These are phyloP conservation scores for Pseudonectria foliicola DNA, from an alignment of 2,329 filamentous ascomycete genomes.

Conservation along the genomic window DNA sequence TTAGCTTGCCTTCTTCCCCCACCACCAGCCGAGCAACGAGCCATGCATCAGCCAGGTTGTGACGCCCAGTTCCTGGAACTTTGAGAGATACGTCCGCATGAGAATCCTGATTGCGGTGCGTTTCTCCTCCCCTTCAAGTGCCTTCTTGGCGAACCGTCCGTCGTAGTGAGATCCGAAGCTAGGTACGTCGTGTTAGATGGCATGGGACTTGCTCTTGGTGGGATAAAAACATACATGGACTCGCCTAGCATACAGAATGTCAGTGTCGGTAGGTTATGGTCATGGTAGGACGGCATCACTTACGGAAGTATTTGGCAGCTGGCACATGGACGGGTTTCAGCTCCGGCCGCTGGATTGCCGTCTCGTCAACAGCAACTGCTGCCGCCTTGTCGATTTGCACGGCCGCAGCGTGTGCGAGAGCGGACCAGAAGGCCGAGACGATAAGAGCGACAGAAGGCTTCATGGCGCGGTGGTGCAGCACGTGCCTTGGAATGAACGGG, in stretches of 20 bases:
- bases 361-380: slow-evolving; percentile 3
- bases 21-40: slow-evolving; percentile 84
- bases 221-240: slow-evolving; percentile 11
- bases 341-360: slow-evolving; percentile 1
- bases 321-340: slow-evolving; percentile 3
- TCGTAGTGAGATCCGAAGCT: slow-evolving; percentile 29
- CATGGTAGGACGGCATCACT: slow-evolving; percentile 2
- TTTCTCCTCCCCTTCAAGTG: slow-evolving; percentile 48
- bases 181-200: slow-evolving; percentile 8
- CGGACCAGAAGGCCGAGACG: slow-evolving; percentile 1
- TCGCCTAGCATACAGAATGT: slow-evolving; percentile 12
- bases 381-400: slow-evolving; percentile 1
- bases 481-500: too few relatives aligned
- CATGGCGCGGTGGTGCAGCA: slow-evolving; percentile 1
- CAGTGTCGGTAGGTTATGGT: slow-evolving; percentile 1
- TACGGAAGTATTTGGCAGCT: slow-evolving; percentile 13
- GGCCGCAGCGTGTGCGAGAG: slow-evolving; percentile 5
- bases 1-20: slow-evolving; percentile 50
- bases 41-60: slow-evolving; percentile 82
- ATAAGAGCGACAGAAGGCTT: slow-evolving; percentile 1
- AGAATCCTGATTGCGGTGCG: slow-evolving; percentile 57
- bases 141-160: slow-evolving; percentile 30
- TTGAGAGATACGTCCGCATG: slow-evolving; percentile 64
- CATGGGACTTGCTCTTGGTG: neutral
- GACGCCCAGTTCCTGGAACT: slow-evolving; percentile 56